Evolutionary conservation across 2,329 filamentous ascomycete genomes (phyloP).

Genomic region (Fusarium graminum): DNA sequence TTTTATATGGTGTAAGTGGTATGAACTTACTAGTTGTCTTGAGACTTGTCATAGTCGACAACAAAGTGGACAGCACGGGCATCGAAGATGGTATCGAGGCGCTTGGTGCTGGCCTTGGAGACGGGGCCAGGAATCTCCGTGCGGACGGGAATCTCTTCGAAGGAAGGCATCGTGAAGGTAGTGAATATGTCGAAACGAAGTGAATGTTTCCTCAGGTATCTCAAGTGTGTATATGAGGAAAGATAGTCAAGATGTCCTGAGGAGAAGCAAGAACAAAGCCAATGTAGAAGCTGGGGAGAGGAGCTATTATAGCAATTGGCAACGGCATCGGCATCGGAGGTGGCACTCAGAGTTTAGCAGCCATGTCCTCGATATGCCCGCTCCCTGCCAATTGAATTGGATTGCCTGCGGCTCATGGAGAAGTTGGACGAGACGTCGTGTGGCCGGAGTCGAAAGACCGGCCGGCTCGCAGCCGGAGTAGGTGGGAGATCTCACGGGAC

Average conservation of each 20-base stretch:
- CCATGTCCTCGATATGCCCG: slow-evolving; percentile 34
- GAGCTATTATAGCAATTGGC: slow-evolving; percentile 49
- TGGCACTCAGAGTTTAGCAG: slow-evolving; percentile 25
- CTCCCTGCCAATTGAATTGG: slow-evolving; percentile 19
- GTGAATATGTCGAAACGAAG: slow-evolving; percentile 19
- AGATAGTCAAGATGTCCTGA: slow-evolving; percentile 38
- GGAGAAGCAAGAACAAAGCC: slow-evolving; percentile 28
- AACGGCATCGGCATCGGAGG: slow-evolving; percentile 29
- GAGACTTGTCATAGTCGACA: slow-evolving; percentile 65
- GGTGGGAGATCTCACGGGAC: slow-evolving; percentile 43
- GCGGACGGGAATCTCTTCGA: slow-evolving; percentile 52
- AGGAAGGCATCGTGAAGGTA: slow-evolving; percentile 51
- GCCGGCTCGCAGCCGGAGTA: slow-evolving; percentile 47
- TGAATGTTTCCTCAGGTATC: slow-evolving; percentile 33
- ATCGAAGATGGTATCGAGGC: slow-evolving; percentile 64
- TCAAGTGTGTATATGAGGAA: slow-evolving; percentile 28
- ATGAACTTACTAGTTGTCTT: slow-evolving; percentile 61
- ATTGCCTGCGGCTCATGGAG: slow-evolving; percentile 42
- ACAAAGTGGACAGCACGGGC: slow-evolving; percentile 66
- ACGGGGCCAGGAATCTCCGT: slow-evolving; percentile 58
- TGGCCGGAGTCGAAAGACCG: slow-evolving; percentile 47
- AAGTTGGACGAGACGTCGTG: slow-evolving; percentile 35
- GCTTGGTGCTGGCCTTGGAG: slow-evolving; percentile 56
- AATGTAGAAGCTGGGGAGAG: slow-evolving; percentile 35
- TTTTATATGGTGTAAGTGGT: too few relatives aligned